Evolutionary conservation across 768 basidiomycete species (phyloP).

Genomic region (Tylopilus subfusipes): DNA sequence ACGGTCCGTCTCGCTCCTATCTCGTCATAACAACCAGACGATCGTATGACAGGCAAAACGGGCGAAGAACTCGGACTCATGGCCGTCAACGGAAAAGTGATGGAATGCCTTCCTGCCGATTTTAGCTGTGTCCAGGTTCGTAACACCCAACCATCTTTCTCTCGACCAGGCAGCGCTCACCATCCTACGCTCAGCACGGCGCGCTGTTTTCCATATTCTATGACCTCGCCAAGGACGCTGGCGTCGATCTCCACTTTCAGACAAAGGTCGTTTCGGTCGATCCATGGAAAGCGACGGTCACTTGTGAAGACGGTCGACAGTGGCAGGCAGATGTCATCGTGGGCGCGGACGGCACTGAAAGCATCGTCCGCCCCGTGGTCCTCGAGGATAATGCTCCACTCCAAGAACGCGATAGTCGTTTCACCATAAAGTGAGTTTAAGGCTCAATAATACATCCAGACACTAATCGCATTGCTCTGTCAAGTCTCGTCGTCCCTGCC

Average conservation of each 20-base stretch:
- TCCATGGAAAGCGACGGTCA: conserved; percentile 27
- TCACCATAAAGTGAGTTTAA: conserved; percentile 14
- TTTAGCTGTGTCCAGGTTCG: conserved; percentile 46
- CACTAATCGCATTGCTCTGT: not conserved
- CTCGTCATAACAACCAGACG: not conserved
- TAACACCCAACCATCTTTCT: not conserved
- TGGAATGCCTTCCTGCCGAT: conserved; percentile 43
- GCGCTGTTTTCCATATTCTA: conserved; percentile 48
- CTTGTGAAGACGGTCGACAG: conserved; percentile 40
- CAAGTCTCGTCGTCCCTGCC: conserved; percentile 17
- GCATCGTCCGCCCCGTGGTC: conserved; percentile 37
- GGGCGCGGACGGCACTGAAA: conserved; percentile 59
- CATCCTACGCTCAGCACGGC: conserved; percentile 39
- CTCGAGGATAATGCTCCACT: conserved; percentile 13
- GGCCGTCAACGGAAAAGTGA: conserved; percentile 42
- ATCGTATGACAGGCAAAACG: conserved; percentile 32
- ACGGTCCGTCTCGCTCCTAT: conserved; percentile 7
- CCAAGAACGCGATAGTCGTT: conserved; percentile 13
- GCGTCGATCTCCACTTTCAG: conserved; percentile 46
- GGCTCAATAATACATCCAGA: not conserved
- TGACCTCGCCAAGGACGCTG: conserved; percentile 43
- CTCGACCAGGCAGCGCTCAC: not conserved
- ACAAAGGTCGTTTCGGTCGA: conserved; percentile 35
- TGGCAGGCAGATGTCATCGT: conserved; percentile 51
- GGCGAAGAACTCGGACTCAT: conserved; percentile 44